Conservation (phyloP, 495 filamentous ascomycete species). For the Aspergillus nanangensis region DNA sequence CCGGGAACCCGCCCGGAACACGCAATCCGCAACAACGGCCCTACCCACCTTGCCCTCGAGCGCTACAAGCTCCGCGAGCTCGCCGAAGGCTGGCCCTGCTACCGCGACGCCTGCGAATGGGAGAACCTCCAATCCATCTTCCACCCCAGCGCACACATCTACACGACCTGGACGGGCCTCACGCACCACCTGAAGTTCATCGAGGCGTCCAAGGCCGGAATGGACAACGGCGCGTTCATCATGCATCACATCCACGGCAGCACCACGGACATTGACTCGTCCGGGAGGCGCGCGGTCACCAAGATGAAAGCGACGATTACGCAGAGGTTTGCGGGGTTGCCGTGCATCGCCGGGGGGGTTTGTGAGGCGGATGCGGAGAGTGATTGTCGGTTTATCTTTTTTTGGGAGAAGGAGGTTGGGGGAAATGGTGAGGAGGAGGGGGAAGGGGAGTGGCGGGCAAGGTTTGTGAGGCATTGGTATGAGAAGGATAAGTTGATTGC, state of each 20-base stretch:
- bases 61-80: conserved; percentile 55
- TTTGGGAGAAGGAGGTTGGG: conserved; percentile 43
- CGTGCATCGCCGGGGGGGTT: conserved; percentile 40
- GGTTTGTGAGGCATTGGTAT: conserved; percentile 61
- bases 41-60: conserved; percentile 39
- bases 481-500: conserved; percentile 65
- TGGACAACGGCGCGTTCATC: conserved; percentile 59
- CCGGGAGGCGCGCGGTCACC: conserved; percentile 51
- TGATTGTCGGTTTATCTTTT: conserved; percentile 62
- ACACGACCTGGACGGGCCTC: conserved; percentile 60
- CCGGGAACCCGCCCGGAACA: conserved; percentile 19
- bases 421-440: too few relatives aligned
- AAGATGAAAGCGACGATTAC: conserved; percentile 72
- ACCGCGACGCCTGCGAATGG: conserved; percentile 63
- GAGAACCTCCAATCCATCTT: conserved; percentile 60
- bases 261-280: conserved; percentile 48
- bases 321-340: too few relatives aligned
- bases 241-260: conserved; percentile 62
- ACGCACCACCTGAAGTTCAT: conserved; percentile 55
- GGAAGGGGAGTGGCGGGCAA: conserved; percentile 53
- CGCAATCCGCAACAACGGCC: conserved; percentile 55
- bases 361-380: conserved; percentile 55
- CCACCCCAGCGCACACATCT: conserved; percentile 53
- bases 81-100: conserved; percentile 66
- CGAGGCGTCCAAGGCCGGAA: conserved; percentile 52